phyloP scores from a whole-genome alignment of 78 protist genomes.

The Dictyostelium firmibasis region DNA sequence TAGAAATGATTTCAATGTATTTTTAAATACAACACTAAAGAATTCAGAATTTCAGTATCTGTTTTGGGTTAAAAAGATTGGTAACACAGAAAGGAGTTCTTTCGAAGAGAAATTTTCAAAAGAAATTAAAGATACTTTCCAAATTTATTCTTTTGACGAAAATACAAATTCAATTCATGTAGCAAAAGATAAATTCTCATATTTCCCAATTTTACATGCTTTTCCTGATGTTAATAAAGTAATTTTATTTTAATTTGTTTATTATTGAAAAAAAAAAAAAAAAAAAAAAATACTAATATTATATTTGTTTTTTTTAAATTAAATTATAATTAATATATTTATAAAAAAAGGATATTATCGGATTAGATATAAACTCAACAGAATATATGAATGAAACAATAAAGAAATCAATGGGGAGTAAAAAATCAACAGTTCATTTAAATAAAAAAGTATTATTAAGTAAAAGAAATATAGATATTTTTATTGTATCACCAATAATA shows the following conservation, averaged over 20 bases:
- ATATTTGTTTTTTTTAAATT: background rate
- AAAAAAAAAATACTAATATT: no score
- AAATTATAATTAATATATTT: no score
- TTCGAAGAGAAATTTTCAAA: conserved; percentile 6
- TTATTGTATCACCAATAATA: background rate
- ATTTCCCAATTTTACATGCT: background rate
- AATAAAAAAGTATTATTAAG: background rate
- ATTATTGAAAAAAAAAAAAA: background rate
- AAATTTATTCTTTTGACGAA: background rate
- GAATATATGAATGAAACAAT: background rate
- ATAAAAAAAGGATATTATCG: background rate
- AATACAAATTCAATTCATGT: background rate
- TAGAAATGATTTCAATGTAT: background rate
- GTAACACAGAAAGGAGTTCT: background rate
- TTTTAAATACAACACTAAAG: background rate
- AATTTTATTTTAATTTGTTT: background rate
- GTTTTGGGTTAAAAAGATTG: background rate
- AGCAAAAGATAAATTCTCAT: background rate
- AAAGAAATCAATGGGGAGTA: background rate
- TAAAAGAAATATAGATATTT: background rate
- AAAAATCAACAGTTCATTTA: conserved; percentile 5
- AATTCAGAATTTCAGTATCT: background rate
- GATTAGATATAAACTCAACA: background rate
- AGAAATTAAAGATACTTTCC: background rate
- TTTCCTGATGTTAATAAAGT: background rate